phyloP scores from a whole-genome alignment of 2,329 filamentous ascomycete genomes.

The Fusarium pseudonygamai region DNA sequence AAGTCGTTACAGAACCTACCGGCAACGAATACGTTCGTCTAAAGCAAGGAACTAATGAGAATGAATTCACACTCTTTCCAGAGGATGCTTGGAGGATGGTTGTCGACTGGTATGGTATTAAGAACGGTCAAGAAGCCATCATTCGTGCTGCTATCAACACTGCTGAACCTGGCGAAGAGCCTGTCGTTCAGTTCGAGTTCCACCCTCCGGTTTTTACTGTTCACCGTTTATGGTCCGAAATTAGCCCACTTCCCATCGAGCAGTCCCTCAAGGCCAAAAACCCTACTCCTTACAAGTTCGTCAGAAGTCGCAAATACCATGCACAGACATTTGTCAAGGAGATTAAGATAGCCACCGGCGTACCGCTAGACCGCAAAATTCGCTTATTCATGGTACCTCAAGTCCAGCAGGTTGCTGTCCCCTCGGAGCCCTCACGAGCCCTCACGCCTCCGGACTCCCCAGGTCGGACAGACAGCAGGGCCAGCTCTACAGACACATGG shows the following conservation, averaged over 20 bases:
- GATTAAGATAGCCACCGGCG: conserved; percentile 73
- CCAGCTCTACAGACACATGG: conserved; percentile 49
- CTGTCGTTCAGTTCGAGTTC: conserved; percentile 83
- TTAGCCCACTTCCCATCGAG: conserved; percentile 64
- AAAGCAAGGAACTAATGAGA: conserved; percentile 72
- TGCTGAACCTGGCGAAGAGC: conserved; percentile 61
- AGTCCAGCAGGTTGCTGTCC: conserved; percentile 50
- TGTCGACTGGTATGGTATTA: conserved; percentile 82
- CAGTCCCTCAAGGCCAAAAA: conserved; percentile 69
- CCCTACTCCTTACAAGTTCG: conserved; percentile 70
- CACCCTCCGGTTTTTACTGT: conserved; percentile 87
- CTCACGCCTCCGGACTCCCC: conserved; percentile 56
- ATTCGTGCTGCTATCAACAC: conserved; percentile 82
- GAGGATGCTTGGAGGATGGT: conserved; percentile 84
- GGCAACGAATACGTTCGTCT: conserved; percentile 75
- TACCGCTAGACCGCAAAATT: conserved; percentile 77
- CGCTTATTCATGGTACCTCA: conserved; percentile 75
- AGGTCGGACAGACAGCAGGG: conserved; percentile 37
- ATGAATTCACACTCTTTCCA: conserved; percentile 81
- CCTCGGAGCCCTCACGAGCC: conserved; percentile 47
- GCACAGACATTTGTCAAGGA: conserved; percentile 80
- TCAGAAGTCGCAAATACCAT: conserved; percentile 75
- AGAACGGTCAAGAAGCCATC: conserved; percentile 75
- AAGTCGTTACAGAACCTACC: conserved; percentile 62
- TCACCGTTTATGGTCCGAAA: conserved; percentile 76